Evolutionary conservation across 495 filamentous ascomycete genomes (phyloP).

Genomic region (Annulohypoxylon stygium): DNA sequence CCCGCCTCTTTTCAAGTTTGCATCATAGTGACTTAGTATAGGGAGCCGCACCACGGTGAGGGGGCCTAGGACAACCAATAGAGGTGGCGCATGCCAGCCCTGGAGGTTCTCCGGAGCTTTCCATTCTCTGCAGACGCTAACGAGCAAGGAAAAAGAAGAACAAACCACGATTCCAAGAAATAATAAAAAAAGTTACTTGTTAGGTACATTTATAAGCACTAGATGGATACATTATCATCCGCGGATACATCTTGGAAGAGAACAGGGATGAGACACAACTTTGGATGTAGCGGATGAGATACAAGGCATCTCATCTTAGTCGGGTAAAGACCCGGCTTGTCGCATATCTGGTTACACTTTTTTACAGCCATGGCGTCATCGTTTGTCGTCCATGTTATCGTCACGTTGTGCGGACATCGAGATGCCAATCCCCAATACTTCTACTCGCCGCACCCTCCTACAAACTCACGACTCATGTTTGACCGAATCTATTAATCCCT

Average conservation of each 20-base stretch:
- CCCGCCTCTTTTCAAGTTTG: constrained; percentile 28
- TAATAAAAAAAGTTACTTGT: constrained; percentile 27
- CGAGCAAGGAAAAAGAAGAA: constrained; percentile 26
- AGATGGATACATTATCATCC: neutral
- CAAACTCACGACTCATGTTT: constrained; percentile 11
- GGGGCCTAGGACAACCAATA: constrained; percentile 21
- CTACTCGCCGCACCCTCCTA: constrained; percentile 30
- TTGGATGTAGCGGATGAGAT: neutral
- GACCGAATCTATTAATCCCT: constrained; percentile 23
- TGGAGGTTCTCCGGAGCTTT: constrained; percentile 18
- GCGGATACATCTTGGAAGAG: constrained; percentile 5
- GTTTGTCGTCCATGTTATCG: constrained; percentile 23
- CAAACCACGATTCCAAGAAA: constrained; percentile 18
- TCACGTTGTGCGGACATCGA: constrained; percentile 28
- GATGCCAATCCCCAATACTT: constrained; percentile 31
- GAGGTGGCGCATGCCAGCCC: constrained; percentile 1
- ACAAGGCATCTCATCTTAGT: constrained; percentile 15
- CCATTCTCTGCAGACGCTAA: constrained; percentile 28
- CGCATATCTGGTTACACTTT: constrained; percentile 7
- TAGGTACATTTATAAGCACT: neutral
- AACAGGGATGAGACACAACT: constrained; percentile 19
- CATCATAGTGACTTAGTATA: constrained; percentile 34
- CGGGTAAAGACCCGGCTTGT: constrained; percentile 3
- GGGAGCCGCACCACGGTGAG: constrained; percentile 31
- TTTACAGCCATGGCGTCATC: constrained; percentile 38